phyloP scores from a whole-genome alignment of 2,329 filamentous ascomycete genomes.

The Verticillium longisporum region DNA sequence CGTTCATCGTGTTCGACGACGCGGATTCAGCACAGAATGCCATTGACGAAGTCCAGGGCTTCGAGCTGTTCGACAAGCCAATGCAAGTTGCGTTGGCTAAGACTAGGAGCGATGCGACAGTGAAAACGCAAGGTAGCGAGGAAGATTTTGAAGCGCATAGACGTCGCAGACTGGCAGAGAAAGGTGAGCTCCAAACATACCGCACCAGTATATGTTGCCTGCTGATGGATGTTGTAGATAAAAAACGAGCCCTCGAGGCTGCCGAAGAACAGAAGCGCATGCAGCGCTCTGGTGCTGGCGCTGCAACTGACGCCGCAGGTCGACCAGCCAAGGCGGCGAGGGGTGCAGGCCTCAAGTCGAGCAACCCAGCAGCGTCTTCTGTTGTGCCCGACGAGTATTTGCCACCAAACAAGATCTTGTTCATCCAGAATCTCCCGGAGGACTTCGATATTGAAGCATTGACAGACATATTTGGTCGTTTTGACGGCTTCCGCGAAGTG shows the following conservation, averaged over 20 bases:
- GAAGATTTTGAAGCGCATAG: slow-evolving; percentile 88
- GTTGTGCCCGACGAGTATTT: slow-evolving; percentile 96
- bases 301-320: slow-evolving; percentile 37
- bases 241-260: slow-evolving; percentile 76
- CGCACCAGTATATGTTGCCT: neutral
- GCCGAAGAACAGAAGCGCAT: slow-evolving; percentile 72
- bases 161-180: slow-evolving; percentile 75
- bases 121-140: slow-evolving; percentile 63
- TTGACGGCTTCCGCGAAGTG: slow-evolving; percentile 92
- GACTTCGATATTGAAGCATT: slow-evolving; percentile 77
- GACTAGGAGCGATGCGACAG: slow-evolving; percentile 80
- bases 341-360: slow-evolving; percentile 70
- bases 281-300: slow-evolving; percentile 49
- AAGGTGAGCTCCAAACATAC: slow-evolving; percentile 51
- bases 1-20: slow-evolving; percentile 85
- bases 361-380: slow-evolving; percentile 57
- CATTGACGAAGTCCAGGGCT: slow-evolving; percentile 85
- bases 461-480: slow-evolving; percentile 74
- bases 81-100: slow-evolving; percentile 81
- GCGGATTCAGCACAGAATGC: slow-evolving; percentile 73
- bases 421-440: slow-evolving; percentile 86
- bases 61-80: slow-evolving; percentile 85
- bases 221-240: slow-evolving; percentile 33
- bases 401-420: slow-evolving; percentile 93
- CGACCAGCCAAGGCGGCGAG: slow-evolving; percentile 65